Evolutionary conservation across 441 rosid genomes (phyloP).

Genomic region (Lepidium campestre): DNA sequence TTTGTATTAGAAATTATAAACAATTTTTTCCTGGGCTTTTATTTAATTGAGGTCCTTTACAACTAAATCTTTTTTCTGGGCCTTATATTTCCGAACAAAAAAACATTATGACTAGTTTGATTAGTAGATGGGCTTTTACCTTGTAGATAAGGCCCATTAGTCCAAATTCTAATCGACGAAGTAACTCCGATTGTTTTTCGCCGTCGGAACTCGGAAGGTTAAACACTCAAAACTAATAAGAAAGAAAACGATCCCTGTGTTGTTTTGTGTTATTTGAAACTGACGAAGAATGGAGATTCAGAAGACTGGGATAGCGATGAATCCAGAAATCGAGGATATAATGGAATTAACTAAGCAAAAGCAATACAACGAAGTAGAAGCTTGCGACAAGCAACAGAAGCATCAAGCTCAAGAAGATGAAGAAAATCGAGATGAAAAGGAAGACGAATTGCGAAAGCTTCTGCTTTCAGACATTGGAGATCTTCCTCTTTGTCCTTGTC

Average conservation of each 20-base stretch:
- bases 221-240: neutral
- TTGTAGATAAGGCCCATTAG: neutral
- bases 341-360: neutral
- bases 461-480: slow-evolving; percentile 45
- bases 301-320: neutral
- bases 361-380: slow-evolving; percentile 6
- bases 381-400: slow-evolving; percentile 10
- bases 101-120: no score
- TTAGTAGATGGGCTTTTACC: neutral
- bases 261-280: neutral
- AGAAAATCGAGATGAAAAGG: slow-evolving; percentile 19
- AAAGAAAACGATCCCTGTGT: neutral
- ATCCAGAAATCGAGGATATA: neutral
- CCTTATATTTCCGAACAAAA: no score
- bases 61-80: no score
- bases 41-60: no score
- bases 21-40: no score
- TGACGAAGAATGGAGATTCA: slow-evolving; percentile 21
- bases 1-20: no score
- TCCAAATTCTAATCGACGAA: neutral
- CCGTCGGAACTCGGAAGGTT: slow-evolving; percentile 19
- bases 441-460: slow-evolving; percentile 47
- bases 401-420: slow-evolving; percentile 1
- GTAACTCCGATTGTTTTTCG: neutral
- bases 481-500: slow-evolving; percentile 57